phyloP scores from a whole-genome alignment of 257 asterid genomes.

The Solanum pimpinellifolium region DNA sequence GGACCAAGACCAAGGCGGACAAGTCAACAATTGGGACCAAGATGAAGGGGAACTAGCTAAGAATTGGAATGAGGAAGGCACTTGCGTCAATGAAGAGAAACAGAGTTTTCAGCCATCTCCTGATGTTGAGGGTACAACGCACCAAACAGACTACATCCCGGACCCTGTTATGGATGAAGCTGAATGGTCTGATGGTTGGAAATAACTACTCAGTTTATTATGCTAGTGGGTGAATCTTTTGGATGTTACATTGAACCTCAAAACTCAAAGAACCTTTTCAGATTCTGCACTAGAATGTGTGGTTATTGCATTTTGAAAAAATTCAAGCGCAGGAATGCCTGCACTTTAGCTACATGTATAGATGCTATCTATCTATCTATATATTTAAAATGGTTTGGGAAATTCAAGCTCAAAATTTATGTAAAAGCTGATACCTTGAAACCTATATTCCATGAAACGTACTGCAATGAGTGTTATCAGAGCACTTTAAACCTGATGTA shows the following conservation, averaged over 20 bases:
- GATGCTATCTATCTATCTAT: background rate
- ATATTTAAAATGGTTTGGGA: background rate
- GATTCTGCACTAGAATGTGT: background rate
- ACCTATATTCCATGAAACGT: background rate
- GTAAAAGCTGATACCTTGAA: background rate
- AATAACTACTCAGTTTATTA: background rate
- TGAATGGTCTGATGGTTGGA: slow-evolving; percentile 34
- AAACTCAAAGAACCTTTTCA: background rate
- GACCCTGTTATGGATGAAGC: slow-evolving; percentile 15
- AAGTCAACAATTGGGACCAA: background rate
- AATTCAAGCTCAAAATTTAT: background rate
- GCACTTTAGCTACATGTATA: background rate
- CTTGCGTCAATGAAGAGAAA: background rate
- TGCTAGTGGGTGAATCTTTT: background rate
- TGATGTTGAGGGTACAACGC: slow-evolving; percentile 2
- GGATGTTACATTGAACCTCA: background rate
- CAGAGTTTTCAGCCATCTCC: slow-evolving; percentile 1
- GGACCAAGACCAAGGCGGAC: background rate
- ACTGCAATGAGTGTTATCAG: background rate
- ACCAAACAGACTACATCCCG: background rate
- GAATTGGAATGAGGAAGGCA: background rate
- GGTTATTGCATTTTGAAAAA: background rate
- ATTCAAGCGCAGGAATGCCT: background rate
- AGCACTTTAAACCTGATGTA: background rate
- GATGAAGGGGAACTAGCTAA: background rate